phyloP scores from a whole-genome alignment of 2,329 filamentous ascomycete genomes.

The Lasiodiplodia gonubiensis region DNA sequence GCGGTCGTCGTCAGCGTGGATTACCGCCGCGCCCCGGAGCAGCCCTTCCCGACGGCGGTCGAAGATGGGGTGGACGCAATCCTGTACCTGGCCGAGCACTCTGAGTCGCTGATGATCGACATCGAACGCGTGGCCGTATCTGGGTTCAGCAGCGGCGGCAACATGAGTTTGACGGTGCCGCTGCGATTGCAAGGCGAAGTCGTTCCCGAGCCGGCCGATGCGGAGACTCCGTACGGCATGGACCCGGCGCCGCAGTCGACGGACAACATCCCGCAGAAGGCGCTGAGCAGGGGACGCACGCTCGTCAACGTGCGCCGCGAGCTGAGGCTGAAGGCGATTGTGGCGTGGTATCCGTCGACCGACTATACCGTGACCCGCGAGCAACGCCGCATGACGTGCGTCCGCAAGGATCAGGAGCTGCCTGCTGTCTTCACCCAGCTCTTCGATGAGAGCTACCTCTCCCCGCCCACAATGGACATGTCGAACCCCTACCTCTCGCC shows the following conservation, averaged over 20 bases:
- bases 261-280: slow-evolving; percentile 26
- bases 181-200: slow-evolving; percentile 61
- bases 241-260: slow-evolving; percentile 13
- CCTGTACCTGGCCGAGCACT: slow-evolving; percentile 62
- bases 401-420: slow-evolving; percentile 59
- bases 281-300: slow-evolving; percentile 20
- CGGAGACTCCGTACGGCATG: slow-evolving; percentile 30
- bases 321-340: slow-evolving; percentile 60
- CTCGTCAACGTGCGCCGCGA: slow-evolving; percentile 34
- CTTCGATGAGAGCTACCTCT: slow-evolving; percentile 58
- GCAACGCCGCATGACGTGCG: slow-evolving; percentile 61
- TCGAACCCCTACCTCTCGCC: slow-evolving; percentile 65
- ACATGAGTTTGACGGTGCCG: slow-evolving; percentile 67
- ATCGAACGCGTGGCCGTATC: slow-evolving; percentile 62
- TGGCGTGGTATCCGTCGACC: slow-evolving; percentile 67
- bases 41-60: slow-evolving; percentile 67
- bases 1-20: slow-evolving; percentile 67
- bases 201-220: slow-evolving; percentile 36
- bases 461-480: slow-evolving; percentile 56
- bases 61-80: slow-evolving; percentile 69
- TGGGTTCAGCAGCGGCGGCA: slow-evolving; percentile 68
- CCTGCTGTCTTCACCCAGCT: slow-evolving; percentile 58
- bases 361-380: slow-evolving; percentile 67
- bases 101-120: slow-evolving; percentile 63
- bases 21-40: slow-evolving; percentile 66